Evolutionary conservation across 1,284 basidiomycete genomes (phyloP).

Genomic region (Moesziomyces aphidis): DNA sequence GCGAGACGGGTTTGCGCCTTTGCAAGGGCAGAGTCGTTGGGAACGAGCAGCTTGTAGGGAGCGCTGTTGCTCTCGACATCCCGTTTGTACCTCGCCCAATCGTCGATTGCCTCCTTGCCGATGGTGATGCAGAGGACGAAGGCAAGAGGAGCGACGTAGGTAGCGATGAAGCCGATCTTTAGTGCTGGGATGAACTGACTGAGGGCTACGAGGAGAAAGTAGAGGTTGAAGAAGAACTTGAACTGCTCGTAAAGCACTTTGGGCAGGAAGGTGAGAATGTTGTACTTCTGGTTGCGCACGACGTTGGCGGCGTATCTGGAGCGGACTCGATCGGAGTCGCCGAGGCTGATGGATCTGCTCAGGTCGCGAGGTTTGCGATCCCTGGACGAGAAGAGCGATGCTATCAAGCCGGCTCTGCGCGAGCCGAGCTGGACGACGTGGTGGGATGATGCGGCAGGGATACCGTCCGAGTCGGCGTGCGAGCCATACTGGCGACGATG

Average conservation of each 20-base stretch:
- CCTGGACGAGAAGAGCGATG: slow-evolving; percentile 28
- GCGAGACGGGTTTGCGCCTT: slow-evolving; percentile 26
- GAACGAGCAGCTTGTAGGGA: slow-evolving; percentile 83
- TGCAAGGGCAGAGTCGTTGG: slow-evolving; percentile 50
- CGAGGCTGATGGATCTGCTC: slow-evolving; percentile 38
- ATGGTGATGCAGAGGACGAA: slow-evolving; percentile 96
- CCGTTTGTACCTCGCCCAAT: slow-evolving; percentile 90
- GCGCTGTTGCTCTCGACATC: slow-evolving; percentile 95
- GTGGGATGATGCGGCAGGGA: slow-evolving; percentile 9
- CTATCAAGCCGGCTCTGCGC: slow-evolving; percentile 29
- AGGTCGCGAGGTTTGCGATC: slow-evolving; percentile 24
- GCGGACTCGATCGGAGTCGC: slow-evolving; percentile 34
- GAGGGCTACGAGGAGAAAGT: slow-evolving; percentile 95
- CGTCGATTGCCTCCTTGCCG: slow-evolving; percentile 98
- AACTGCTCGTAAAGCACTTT: slow-evolving; percentile 99
- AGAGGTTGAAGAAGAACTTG: slow-evolving; percentile 99
- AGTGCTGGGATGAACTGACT: slow-evolving; percentile 96
- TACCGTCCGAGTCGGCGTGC: slow-evolving; percentile 17
- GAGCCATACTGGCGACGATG: slow-evolving; percentile 43
- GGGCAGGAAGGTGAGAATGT: slow-evolving; percentile 90
- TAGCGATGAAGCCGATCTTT: slow-evolving; percentile 97
- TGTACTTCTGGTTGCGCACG: slow-evolving; percentile 98
- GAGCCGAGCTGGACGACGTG: slow-evolving; percentile 27
- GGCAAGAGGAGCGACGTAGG: slow-evolving; percentile 94
- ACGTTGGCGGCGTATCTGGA: slow-evolving; percentile 77